Conservation (phyloP, 2,329 filamentous ascomycete species). For the Talaromyces sp. region DNA sequence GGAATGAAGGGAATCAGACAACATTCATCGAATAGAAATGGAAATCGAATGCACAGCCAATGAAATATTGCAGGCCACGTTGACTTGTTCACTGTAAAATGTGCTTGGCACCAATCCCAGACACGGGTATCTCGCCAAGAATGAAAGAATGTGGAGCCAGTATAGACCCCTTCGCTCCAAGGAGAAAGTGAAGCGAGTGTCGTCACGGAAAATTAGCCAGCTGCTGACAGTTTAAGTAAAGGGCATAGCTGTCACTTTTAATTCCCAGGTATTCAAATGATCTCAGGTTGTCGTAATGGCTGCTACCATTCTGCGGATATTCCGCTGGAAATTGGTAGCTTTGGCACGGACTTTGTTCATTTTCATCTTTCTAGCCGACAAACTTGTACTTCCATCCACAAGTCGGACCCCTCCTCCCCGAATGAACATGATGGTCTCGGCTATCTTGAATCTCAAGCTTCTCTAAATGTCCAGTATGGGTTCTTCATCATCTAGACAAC, state of each 20-base stretch:
- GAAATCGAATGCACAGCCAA: not conserved
- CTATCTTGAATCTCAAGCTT: not conserved
- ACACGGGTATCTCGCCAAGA: too few relatives aligned
- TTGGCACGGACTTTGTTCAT: not conserved
- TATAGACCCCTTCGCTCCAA: too few relatives aligned
- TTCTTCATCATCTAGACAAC: too few relatives aligned
- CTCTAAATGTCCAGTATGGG: too few relatives aligned
- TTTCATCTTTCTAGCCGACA: not conserved
- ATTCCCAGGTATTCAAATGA: not conserved
- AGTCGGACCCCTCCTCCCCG: not conserved
- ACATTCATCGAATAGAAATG: not conserved
- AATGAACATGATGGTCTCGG: not conserved
- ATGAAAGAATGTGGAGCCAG: too few relatives aligned
- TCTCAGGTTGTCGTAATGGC: not conserved
- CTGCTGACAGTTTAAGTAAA: too few relatives aligned
- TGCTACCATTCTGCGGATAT: not conserved
- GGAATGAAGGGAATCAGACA: not conserved
- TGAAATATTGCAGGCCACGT: not conserved
- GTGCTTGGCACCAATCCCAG: too few relatives aligned
- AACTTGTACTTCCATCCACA: not conserved
- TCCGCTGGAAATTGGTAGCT: not conserved
- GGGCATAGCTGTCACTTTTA: not conserved
- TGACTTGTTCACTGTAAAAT: too few relatives aligned
- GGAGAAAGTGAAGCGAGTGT: too few relatives aligned
- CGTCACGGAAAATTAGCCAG: too few relatives aligned